Conservation (phyloP, 2,329 filamentous ascomycete genomes). For the Didymella keratinophila region DNA sequence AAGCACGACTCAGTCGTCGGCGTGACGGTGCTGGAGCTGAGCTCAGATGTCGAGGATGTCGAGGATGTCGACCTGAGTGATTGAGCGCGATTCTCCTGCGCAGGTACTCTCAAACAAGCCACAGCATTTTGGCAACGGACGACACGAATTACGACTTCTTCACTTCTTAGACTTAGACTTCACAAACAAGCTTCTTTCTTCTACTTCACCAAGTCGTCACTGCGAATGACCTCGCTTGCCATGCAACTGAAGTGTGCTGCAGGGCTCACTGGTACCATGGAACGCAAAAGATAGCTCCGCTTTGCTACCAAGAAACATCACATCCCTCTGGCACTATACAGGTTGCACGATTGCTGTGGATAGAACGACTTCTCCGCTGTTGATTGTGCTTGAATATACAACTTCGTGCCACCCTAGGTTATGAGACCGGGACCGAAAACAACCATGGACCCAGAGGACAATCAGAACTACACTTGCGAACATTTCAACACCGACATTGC, state of each 20-base stretch:
- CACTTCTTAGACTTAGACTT: conserved; percentile 6
- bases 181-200: conserved; percentile 2
- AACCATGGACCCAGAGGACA: neutral
- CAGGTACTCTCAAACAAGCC: neutral
- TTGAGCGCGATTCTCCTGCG: neutral
- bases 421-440: neutral
- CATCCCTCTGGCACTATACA: neutral
- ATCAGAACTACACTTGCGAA: too few species aligned
- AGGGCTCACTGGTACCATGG: neutral
- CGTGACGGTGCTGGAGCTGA: conserved; percentile 14
- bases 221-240: neutral
- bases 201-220: neutral
- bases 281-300: neutral
- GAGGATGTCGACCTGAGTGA: conserved; percentile 16
- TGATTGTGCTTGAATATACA: neutral
- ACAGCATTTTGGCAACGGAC: neutral
- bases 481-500: too few species aligned
- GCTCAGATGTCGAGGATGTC: conserved; percentile 13
- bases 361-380: neutral
- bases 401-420: neutral
- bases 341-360: neutral
- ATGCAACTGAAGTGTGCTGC: neutral
- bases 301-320: neutral
- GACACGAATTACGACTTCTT: conserved; percentile 12
- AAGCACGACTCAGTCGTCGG: conserved; percentile 23